Evolutionary conservation across 768 basidiomycete genomes (phyloP).

Genomic region (Tulasnella sp.): DNA sequence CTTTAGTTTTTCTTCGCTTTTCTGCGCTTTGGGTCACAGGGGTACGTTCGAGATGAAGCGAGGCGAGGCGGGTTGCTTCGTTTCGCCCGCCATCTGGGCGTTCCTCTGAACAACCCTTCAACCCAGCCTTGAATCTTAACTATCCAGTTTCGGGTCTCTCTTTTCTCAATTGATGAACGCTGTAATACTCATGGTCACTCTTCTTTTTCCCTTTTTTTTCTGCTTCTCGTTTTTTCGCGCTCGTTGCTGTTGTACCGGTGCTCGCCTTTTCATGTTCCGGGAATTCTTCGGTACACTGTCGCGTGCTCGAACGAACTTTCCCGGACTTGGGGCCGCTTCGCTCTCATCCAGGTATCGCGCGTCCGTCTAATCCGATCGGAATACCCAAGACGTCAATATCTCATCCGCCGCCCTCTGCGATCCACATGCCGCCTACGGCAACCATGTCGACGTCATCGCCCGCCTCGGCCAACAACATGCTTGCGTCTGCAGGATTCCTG

Average conservation of each 20-base stretch:
- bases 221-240: neutral
- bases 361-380: slow-evolving; percentile 4
- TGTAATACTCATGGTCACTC: slow-evolving; percentile 6
- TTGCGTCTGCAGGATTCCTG: neutral
- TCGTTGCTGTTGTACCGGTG: neutral
- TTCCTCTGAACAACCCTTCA: neutral
- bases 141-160: neutral
- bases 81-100: neutral
- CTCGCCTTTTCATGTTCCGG: neutral
- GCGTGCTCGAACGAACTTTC: neutral
- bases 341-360: neutral
- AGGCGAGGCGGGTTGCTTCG: neutral
- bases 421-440: slow-evolving; percentile 9
- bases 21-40: neutral
- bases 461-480: neutral
- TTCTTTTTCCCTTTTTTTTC: neutral
- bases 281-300: slow-evolving; percentile 1
- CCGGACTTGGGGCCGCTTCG: neutral
- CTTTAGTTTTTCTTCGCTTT: neutral
- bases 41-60: neutral
- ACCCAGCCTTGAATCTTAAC: slow-evolving; percentile 5
- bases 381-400: slow-evolving; percentile 9
- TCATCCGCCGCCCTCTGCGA: neutral
- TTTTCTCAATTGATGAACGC: neutral
- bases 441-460: slow-evolving; percentile 6